Base-by-base conservation (phyloP, 257 asterid species). In the Avicennia marina region DNA sequence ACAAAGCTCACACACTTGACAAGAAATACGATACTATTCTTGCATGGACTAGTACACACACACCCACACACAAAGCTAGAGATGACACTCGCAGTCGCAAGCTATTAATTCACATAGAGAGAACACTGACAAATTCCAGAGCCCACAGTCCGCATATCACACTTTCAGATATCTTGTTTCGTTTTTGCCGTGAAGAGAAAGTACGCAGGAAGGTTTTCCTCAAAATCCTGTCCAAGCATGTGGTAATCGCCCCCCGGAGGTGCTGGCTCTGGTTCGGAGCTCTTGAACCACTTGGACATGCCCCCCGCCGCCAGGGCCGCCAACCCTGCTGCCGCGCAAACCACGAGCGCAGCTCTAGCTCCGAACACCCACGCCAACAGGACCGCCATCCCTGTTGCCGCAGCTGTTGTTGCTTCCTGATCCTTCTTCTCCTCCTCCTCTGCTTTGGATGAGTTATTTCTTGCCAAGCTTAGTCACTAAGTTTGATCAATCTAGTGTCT, bases 151-250 rank as follows among this genome's bases (percentile, higher is more conserved):
- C 8, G 9, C 4, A n/a, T 40, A 40, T 40, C 12, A 4, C 16
- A 0, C 19, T 40, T 15, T 10, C n/a, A 39, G n/a, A 1, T 13
- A 11, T 39, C 1, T 12, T 10, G 4, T 24, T 63, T 41, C 29
- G 1, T 56, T 19, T 22, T 52, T 27, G 56, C 26, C 43, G 4
- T 64, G 68, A 17, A 24, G 66, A 0, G 66, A 17, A 69, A 69
- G 36, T 60, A 69, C 5, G 0, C 32, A 0, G 47, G 4, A 18
- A 70, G 70, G 2, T n/a, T 3, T 1, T n/a, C 33, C 56, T 47
- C 62, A 2, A 71, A 71, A 22, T 60, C 69, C 17, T 38, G n/a
- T 39, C 76, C 54, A 0, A 47, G 53, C 29, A 71, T 71, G 39
- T 21, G 2, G 8, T 63, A 31, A 3, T 29, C 22, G 20, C 48